These are phyloP conservation scores for Magnolia sinica DNA, from an alignment of 164 flowering plant species.

Conservation along the genomic window DNA sequence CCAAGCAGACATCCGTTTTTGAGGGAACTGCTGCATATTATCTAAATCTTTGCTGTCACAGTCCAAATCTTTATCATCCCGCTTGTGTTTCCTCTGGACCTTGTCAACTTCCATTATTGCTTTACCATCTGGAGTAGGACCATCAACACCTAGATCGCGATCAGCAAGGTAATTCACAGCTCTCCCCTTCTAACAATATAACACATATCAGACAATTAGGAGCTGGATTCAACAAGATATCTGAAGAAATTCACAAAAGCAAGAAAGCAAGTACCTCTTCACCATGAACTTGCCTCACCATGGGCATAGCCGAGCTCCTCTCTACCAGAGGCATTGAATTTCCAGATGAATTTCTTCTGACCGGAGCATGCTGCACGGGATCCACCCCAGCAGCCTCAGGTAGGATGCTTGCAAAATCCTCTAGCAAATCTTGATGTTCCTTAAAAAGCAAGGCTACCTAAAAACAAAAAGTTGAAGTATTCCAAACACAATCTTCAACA, in stretches of 20 bases:
- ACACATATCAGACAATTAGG: neutral
- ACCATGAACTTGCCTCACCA: conserved; percentile 37
- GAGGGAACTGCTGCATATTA: conserved; percentile 33
- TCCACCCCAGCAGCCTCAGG: conserved; percentile 48
- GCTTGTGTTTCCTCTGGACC: conserved; percentile 46
- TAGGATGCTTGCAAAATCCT: conserved; percentile 59
- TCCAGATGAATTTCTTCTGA: conserved; percentile 6
- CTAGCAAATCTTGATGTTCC: conserved; percentile 60
- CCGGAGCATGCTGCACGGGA: conserved; percentile 33
- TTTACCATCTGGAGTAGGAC: conserved; percentile 54
- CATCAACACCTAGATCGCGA: conserved; percentile 49
- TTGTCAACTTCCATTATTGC: conserved; percentile 39
- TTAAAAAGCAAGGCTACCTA: conserved; percentile 61
- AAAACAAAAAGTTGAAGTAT: conserved; percentile 5
- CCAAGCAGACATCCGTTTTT: conserved; percentile 41
- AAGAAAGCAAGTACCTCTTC: conserved; percentile 38
- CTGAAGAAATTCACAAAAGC: neutral
- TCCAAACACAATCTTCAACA: neutral
- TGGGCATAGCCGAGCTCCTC: conserved; percentile 41
- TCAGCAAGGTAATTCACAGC: conserved; percentile 42
- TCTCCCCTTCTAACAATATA: conserved; percentile 55
- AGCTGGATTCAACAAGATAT: neutral
- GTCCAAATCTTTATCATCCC: conserved; percentile 57
- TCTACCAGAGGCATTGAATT: conserved; percentile 38
- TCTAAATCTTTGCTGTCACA: conserved; percentile 39